These are phyloP conservation scores for Kalanchoe fedtschenkoi DNA, from an alignment of 164 flowering plant genomes.

Conservation along the genomic window DNA sequence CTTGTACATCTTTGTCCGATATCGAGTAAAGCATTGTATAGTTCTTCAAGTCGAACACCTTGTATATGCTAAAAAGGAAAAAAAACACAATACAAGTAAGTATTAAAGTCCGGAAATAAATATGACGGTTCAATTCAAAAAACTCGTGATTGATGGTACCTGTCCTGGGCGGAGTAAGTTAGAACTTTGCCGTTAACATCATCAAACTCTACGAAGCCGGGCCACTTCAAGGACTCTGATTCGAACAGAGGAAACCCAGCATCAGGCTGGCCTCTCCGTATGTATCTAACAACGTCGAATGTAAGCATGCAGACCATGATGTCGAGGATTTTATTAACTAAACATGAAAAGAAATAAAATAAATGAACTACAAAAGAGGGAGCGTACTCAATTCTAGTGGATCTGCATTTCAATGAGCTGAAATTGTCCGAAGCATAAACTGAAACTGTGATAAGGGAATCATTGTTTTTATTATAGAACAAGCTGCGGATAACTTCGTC, in stretches of 20 bases:
- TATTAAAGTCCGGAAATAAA: not conserved
- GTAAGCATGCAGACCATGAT: not conserved
- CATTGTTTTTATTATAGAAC: conserved; percentile 94
- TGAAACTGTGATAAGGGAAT: conserved; percentile 95
- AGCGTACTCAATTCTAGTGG: conserved; percentile 89
- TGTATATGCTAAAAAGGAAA: conserved; percentile 48
- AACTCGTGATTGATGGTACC: conserved; percentile 21
- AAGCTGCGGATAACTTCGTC: conserved; percentile 96
- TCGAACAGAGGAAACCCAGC: conserved; percentile 94
- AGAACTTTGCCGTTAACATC: conserved; percentile 97
- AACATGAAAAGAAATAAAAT: too few relatives aligned
- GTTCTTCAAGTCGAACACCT: conserved; percentile 90
- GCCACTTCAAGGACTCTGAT: conserved; percentile 93
- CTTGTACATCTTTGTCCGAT: conserved; percentile 85
- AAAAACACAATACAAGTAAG: conserved; percentile 7
- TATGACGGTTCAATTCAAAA: not conserved
- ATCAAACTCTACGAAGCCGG: conserved; percentile 99
- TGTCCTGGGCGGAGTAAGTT: conserved; percentile 87
- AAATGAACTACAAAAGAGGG: not conserved
- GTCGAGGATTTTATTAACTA: not conserved
- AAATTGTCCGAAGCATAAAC: conserved; percentile 98
- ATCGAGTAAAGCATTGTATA: conserved; percentile 89
- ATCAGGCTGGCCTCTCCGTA: conserved; percentile 71
- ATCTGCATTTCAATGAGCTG: conserved; percentile 96
- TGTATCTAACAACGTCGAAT: conserved; percentile 42